Evolutionary conservation across 192 early-diverging fungal species (phyloP).

Genomic region (Coemansia sp.): DNA sequence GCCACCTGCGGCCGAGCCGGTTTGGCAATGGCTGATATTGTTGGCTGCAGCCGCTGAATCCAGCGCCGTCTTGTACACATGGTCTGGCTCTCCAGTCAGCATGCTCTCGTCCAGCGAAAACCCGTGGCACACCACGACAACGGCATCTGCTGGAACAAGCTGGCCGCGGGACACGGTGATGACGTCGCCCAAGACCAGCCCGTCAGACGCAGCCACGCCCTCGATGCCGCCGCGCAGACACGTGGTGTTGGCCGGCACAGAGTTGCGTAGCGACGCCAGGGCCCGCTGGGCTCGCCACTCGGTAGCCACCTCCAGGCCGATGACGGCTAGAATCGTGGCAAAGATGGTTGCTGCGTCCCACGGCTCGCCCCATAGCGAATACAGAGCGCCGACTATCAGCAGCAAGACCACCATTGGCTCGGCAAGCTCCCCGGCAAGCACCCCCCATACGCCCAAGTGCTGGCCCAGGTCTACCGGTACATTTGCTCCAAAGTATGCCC

Average conservation of each 20-base stretch:
- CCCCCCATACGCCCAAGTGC: constrained; percentile 5
- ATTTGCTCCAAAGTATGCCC: constrained; percentile 21
- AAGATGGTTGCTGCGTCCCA: constrained; percentile 28
- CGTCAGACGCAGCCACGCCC: constrained; percentile 18
- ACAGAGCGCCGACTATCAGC: constrained; percentile 18
- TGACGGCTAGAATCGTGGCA: constrained; percentile 8
- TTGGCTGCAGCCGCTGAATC: neutral
- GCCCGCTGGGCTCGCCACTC: constrained; percentile 28
- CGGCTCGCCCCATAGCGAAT: constrained; percentile 36
- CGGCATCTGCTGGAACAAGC: constrained; percentile 85
- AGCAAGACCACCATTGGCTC: constrained; percentile 36
- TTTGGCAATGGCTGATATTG: constrained; percentile 1
- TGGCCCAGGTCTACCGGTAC: constrained; percentile 18
- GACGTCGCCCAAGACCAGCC: constrained; percentile 60
- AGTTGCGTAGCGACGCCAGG: constrained; percentile 24
- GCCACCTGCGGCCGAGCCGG: neutral
- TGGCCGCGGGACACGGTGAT: constrained; percentile 81
- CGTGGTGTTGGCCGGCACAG: constrained; percentile 26
- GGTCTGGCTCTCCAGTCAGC: constrained; percentile 81
- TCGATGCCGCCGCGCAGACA: constrained; percentile 29
- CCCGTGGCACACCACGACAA: constrained; percentile 58
- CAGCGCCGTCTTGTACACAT: constrained; percentile 12
- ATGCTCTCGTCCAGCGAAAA: constrained; percentile 83
- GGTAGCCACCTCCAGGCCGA: constrained; percentile 15
- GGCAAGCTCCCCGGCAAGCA: constrained; percentile 10